phyloP scores from a whole-genome alignment of 2,329 filamentous ascomycete genomes.

The Neocucurbitaria cava region DNA sequence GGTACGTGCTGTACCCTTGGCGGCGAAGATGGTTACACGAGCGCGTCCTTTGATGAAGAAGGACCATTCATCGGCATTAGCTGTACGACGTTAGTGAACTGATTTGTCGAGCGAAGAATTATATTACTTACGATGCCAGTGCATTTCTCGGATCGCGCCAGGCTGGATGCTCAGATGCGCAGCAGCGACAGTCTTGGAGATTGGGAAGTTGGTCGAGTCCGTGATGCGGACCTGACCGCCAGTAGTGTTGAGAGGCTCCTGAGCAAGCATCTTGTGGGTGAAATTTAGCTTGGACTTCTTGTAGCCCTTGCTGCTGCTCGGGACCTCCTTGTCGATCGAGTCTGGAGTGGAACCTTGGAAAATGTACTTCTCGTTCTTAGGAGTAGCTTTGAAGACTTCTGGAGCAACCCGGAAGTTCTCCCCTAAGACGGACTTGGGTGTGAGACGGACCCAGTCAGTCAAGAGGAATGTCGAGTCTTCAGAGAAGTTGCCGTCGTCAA shows the following conservation, averaged over 20 bases:
- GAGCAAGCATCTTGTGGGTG: slow-evolving; percentile 74
- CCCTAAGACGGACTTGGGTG: slow-evolving; percentile 72
- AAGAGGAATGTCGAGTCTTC: slow-evolving; percentile 75
- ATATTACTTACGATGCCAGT: slow-evolving; percentile 69
- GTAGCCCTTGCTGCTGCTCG: slow-evolving; percentile 62
- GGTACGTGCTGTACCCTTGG: slow-evolving; percentile 72
- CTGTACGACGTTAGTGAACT: slow-evolving; percentile 11
- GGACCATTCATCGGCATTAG: slow-evolving; percentile 77
- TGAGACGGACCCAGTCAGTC: slow-evolving; percentile 77
- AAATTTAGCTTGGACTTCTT: slow-evolving; percentile 73
- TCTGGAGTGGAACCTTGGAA: slow-evolving; percentile 73
- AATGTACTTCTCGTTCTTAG: slow-evolving; percentile 74
- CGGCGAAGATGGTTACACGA: slow-evolving; percentile 75
- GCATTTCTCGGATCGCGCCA: slow-evolving; percentile 77
- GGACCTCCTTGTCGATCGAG: slow-evolving; percentile 70
- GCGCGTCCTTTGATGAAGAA: slow-evolving; percentile 78
- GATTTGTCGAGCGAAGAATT: background rate
- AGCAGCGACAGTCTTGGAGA: slow-evolving; percentile 75
- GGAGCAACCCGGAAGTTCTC: slow-evolving; percentile 79
- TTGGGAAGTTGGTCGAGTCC: slow-evolving; percentile 77
- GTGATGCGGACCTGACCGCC: slow-evolving; percentile 77
- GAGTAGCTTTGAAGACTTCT: slow-evolving; percentile 73
- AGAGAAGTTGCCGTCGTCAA: slow-evolving; percentile 65
- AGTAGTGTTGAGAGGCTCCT: slow-evolving; percentile 69
- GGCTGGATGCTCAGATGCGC: slow-evolving; percentile 75